These are phyloP conservation scores for Cyberlindnera subsufficiens DNA, from an alignment of 805 yeast species.

Conservation along the genomic window DNA sequence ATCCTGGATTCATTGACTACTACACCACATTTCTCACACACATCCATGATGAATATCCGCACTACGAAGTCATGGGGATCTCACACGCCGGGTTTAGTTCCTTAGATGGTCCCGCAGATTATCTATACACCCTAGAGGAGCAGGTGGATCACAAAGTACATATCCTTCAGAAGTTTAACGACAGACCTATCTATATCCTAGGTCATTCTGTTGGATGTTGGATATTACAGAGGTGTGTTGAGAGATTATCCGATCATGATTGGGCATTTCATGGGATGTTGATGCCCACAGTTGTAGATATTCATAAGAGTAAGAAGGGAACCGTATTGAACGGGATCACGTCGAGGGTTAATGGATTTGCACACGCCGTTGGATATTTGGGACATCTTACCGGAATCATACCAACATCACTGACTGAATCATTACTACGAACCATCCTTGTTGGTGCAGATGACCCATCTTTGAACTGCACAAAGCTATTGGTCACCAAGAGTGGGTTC, in stretches of 20 bases:
- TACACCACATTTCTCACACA: constrained; percentile 47
- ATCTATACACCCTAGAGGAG: constrained; percentile 38
- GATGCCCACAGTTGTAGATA: constrained; percentile 66
- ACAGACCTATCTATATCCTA: constrained; percentile 38
- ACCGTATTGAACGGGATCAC: constrained; percentile 22
- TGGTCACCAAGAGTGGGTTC: constrained; percentile 37
- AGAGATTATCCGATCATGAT: constrained; percentile 14
- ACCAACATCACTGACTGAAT: constrained; percentile 17
- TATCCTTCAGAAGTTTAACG: constrained; percentile 35
- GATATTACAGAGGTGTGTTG: constrained; percentile 48
- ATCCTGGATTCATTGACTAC: constrained; percentile 68
- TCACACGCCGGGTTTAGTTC: constrained; percentile 56
- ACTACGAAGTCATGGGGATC: constrained; percentile 48
- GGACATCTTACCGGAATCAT: constrained; percentile 19
- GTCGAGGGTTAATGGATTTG: constrained; percentile 24
- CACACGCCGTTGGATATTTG: constrained; percentile 25
- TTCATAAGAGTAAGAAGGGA: constrained; percentile 43
- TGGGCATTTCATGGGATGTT: constrained; percentile 50
- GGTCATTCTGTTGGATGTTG: constrained; percentile 75
- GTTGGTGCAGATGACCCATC: constrained; percentile 9
- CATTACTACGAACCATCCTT: constrained; percentile 4
- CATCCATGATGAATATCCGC: constrained; percentile 36
- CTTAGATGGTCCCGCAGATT: constrained; percentile 12
- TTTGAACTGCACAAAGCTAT: constrained; percentile 32
- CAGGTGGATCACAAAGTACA: constrained; percentile 56